These are phyloP conservation scores for Pichia sp. DNA, from an alignment of 1,139 yeast species.

Conservation along the genomic window DNA sequence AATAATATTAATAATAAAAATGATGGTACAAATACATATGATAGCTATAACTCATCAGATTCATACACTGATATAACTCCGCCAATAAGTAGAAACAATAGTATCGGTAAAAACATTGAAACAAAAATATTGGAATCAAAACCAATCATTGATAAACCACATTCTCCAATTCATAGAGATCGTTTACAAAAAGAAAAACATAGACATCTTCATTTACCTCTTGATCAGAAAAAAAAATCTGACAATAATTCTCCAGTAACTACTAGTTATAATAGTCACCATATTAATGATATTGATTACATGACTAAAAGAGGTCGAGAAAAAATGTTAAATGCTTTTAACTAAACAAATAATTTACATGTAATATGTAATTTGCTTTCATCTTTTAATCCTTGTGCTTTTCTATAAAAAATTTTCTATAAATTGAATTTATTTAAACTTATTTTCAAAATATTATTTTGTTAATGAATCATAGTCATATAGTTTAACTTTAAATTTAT, in stretches of 20 bases:
- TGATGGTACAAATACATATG: neutral
- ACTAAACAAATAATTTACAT: neutral
- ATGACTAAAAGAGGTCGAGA: conserved; percentile 15
- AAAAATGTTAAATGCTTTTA: conserved; percentile 16
- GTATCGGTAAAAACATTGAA: conserved; percentile 5
- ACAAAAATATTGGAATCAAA: conserved; percentile 4
- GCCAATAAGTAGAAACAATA: conserved; percentile 2
- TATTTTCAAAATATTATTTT: neutral
- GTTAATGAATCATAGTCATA: conserved; percentile 18
- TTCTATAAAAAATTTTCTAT: neutral
- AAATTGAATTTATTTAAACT: neutral
- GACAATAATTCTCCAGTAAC: neutral
- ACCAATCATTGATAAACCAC: neutral
- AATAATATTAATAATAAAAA: neutral
- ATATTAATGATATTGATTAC: conserved; percentile 8
- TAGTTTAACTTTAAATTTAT: conserved; percentile 14
- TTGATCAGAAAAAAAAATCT: neutral
- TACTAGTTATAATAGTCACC: neutral
- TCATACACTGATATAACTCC: conserved; percentile 1
- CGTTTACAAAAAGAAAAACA: conserved; percentile 5
- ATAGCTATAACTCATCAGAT: neutral
- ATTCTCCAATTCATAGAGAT: conserved; percentile 9
- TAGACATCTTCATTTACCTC: conserved; percentile 9
- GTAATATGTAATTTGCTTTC: neutral
- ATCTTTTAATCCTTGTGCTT: neutral